These are phyloP conservation scores for Russula vinacea DNA, from an alignment of 768 basidiomycete genomes.

Conservation along the genomic window DNA sequence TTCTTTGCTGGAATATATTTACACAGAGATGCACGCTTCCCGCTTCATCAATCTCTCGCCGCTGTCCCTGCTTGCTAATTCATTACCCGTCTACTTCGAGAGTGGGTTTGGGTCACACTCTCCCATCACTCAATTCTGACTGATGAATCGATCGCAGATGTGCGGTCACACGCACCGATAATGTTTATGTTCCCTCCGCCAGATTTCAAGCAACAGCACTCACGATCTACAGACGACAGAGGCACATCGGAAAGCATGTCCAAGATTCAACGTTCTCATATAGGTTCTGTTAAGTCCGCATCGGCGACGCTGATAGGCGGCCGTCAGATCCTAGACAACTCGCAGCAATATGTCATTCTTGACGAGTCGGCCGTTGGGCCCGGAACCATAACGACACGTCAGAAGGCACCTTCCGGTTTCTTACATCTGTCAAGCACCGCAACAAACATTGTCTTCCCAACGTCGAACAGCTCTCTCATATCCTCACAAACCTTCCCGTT, in stretches of 20 bases:
- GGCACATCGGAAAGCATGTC: background rate
- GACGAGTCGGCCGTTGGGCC: conserved; percentile 42
- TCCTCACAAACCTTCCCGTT: background rate
- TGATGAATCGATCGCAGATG: conserved; percentile 43
- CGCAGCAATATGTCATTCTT: conserved; percentile 47
- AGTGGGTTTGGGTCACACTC: conserved; percentile 40
- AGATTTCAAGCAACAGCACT: conserved; percentile 19
- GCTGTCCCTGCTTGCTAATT: conserved; percentile 56
- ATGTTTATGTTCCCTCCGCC: conserved; percentile 57
- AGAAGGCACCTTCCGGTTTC: conserved; percentile 17
- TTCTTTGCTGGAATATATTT: conserved; percentile 58
- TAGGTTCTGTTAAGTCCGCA: background rate
- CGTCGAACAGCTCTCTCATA: background rate
- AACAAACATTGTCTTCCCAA: background rate
- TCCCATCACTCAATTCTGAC: background rate
- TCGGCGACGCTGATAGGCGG: conserved; percentile 10
- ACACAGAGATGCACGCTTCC: conserved; percentile 62
- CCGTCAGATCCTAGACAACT: conserved; percentile 21
- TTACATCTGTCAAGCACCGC: background rate
- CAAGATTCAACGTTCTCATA: background rate
- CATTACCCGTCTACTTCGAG: conserved; percentile 57
- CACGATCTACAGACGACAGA: background rate
- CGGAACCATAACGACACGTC: conserved; percentile 38
- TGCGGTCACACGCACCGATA: conserved; percentile 63
- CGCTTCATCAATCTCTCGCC: conserved; percentile 68